Evolutionary conservation across 805 yeast species (phyloP).

Genomic region (Saccharomycopsis sp.): DNA sequence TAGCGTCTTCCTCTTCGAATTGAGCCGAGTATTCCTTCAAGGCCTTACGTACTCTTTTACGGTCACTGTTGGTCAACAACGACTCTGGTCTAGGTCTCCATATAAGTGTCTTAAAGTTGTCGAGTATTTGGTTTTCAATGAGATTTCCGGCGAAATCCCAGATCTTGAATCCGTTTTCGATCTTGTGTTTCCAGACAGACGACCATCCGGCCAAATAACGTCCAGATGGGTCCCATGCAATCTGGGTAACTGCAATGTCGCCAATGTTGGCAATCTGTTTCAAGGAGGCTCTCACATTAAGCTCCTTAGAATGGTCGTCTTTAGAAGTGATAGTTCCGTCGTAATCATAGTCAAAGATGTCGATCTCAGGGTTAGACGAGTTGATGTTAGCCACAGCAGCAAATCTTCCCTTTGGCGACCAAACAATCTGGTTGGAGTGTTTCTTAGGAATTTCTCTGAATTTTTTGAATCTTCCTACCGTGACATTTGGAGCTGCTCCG

Average conservation of each 20-base stretch:
- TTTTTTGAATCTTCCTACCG: slow-evolving; percentile 50
- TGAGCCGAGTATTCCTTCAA: slow-evolving; percentile 83
- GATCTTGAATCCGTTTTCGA: slow-evolving; percentile 86
- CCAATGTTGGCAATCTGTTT: slow-evolving; percentile 57
- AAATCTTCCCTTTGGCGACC: slow-evolving; percentile 94
- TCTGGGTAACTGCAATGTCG: slow-evolving; percentile 71
- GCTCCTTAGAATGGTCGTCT: slow-evolving; percentile 30
- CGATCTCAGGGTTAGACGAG: slow-evolving; percentile 55
- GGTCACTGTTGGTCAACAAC: slow-evolving; percentile 66
- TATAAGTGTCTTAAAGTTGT: slow-evolving; percentile 77
- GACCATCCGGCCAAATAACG: slow-evolving; percentile 86
- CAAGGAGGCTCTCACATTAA: slow-evolving; percentile 50
- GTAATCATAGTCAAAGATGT: slow-evolving; percentile 80
- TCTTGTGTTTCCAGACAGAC: slow-evolving; percentile 72
- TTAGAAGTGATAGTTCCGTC: slow-evolving; percentile 52
- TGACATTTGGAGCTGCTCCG: slow-evolving; percentile 27
- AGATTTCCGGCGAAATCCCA: slow-evolving; percentile 78
- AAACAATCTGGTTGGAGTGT: slow-evolving; percentile 63
- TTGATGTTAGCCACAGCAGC: slow-evolving; percentile 45
- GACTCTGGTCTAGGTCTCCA: slow-evolving; percentile 98
- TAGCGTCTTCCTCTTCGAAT: slow-evolving; percentile 91
- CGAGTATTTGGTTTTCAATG: slow-evolving; percentile 68
- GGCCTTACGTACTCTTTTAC: slow-evolving; percentile 86
- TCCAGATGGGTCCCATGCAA: slow-evolving; percentile 96
- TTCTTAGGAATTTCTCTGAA: slow-evolving; percentile 55